Conservation (phyloP, 768 basidiomycete species). For the Kwoniella mangroviensis region DNA sequence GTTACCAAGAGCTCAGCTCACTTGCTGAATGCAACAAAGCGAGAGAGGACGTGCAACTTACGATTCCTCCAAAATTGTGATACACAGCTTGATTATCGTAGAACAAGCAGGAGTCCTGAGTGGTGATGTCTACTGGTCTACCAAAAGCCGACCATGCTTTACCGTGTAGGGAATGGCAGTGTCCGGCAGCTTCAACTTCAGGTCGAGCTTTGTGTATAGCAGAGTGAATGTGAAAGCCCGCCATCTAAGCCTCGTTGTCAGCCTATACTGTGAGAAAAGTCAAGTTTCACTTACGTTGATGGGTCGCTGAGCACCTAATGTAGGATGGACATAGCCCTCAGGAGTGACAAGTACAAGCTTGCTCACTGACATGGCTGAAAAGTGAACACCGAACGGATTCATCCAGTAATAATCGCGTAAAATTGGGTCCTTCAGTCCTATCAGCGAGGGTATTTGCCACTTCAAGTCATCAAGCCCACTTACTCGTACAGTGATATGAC, state of each 20-base stretch:
- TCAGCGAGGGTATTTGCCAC: background rate
- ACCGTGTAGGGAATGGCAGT: constrained; percentile 45
- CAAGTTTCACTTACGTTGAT: constrained; percentile 35
- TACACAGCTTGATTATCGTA: constrained; percentile 55
- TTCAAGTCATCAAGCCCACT: background rate
- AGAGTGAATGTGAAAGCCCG: constrained; percentile 62
- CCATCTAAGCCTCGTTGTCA: constrained; percentile 28
- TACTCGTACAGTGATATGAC: constrained; percentile 30
- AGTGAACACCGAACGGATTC: constrained; percentile 60
- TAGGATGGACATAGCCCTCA: constrained; percentile 55
- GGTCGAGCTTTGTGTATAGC: constrained; percentile 56
- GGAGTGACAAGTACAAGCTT: constrained; percentile 64
- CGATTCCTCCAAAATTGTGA: constrained; percentile 63
- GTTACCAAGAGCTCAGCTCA: background rate
- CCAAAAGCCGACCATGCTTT: constrained; percentile 44
- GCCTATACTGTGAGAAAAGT: background rate
- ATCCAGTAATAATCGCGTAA: constrained; percentile 47
- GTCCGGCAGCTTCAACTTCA: constrained; percentile 43
- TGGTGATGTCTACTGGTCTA: constrained; percentile 39
- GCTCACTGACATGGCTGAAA: constrained; percentile 61
- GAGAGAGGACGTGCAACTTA: constrained; percentile 6
- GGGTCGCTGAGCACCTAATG: constrained; percentile 53
- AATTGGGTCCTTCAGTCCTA: constrained; percentile 30
- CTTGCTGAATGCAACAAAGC: background rate
- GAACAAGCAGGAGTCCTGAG: constrained; percentile 45